Percentiles rank a stretch among this genome's conserved stretches.
phyloP scores from a whole-genome alignment of 805 yeast species.

The Cyberlindnera mississippiensis region DNA sequence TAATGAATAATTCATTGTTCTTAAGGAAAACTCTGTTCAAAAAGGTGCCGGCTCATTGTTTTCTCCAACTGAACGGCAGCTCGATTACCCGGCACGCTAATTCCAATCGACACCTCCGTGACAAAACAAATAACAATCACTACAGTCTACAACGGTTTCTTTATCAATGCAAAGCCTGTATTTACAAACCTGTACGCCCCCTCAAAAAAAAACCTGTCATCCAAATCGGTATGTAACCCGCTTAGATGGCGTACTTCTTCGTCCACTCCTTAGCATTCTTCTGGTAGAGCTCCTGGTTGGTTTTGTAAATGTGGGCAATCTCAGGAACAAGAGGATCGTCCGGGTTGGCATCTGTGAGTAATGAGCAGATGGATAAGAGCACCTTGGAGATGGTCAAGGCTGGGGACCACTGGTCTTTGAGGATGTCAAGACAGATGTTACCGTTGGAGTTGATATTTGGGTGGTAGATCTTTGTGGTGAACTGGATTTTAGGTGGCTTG shows the following conservation, averaged over 20 bases:
- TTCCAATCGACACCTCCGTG: too few relatives aligned
- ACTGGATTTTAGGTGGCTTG: constrained; percentile 93
- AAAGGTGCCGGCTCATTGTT: too few relatives aligned
- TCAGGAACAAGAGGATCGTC: constrained; percentile 99
- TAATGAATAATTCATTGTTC: too few relatives aligned
- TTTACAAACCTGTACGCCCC: constrained; percentile 14
- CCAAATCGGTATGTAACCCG: neutral
- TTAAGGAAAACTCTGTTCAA: too few relatives aligned
- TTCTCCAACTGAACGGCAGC: too few relatives aligned
- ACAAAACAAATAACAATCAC: too few relatives aligned
- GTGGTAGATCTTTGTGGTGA: constrained; percentile 95
- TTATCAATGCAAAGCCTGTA: constrained; percentile 17
- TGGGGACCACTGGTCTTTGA: constrained; percentile 99
- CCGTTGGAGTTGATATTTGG: constrained; percentile 97
- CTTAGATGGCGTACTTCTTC: constrained; percentile 85
- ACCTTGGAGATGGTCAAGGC: constrained; percentile 96
- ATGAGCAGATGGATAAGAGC: constrained; percentile 87
- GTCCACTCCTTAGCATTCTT: constrained; percentile 99
- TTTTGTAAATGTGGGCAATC: constrained; percentile 93
- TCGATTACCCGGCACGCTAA: too few relatives aligned
- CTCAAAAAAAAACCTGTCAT: neutral
- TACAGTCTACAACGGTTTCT: neutral
- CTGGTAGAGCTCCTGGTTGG: constrained; percentile 90
- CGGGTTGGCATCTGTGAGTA: constrained; percentile 96
- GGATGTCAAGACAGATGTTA: constrained; percentile 91